A percentile compares a stretch with the other conserved stretches of the same genome.
Conservation (phyloP, 148 eudicot species). For the Vaccinium vitisidaea region DNA sequence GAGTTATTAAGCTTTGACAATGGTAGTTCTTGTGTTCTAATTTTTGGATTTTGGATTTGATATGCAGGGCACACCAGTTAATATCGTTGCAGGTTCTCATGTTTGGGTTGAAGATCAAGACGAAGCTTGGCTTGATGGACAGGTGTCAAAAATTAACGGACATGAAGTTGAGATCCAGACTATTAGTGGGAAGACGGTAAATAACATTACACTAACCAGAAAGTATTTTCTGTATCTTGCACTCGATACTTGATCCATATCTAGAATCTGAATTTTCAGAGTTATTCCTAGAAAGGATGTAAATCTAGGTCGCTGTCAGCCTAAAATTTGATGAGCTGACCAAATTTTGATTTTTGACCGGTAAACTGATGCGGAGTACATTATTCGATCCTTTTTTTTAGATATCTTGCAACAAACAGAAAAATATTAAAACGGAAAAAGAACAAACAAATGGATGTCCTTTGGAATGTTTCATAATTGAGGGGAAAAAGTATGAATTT, state of each 20-base stretch:
- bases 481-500: neutral
- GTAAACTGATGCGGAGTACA: neutral
- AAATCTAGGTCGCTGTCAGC: too few relatives aligned
- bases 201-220: neutral
- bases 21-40: neutral
- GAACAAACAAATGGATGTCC: neutral
- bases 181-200: slow-evolving; percentile 45
- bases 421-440: neutral
- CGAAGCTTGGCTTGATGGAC: slow-evolving; percentile 58
- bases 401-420: slow-evolving; percentile 4
- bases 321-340: neutral
- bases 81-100: slow-evolving; percentile 55
- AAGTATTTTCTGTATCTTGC: neutral
- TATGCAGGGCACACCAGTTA: slow-evolving; percentile 47
- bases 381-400: neutral
- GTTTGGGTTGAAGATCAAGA: slow-evolving; percentile 62
- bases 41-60: neutral
- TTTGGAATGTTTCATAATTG: neutral
- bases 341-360: neutral
- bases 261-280: neutral
- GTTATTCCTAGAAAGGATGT: neutral
- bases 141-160: slow-evolving; percentile 44
- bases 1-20: neutral
- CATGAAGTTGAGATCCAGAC: slow-evolving; percentile 44
- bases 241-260: neutral